These are phyloP conservation scores for Ophiostoma ips DNA, from an alignment of 2,329 filamentous ascomycete genomes.

Conservation along the genomic window DNA sequence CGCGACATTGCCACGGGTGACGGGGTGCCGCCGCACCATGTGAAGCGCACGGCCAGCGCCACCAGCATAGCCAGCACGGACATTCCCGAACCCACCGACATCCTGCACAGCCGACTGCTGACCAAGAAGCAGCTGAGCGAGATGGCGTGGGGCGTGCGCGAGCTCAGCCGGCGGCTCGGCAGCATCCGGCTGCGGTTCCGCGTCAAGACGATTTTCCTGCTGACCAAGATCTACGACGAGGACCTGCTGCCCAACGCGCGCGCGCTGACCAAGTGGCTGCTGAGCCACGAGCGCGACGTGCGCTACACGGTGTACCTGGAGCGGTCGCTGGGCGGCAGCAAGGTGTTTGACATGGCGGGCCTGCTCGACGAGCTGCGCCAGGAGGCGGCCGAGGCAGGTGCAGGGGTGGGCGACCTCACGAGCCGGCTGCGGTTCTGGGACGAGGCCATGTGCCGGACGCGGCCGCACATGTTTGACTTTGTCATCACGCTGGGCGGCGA, in stretches of 20 bases:
- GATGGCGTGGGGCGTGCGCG: conserved; percentile 91
- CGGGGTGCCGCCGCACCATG: background rate
- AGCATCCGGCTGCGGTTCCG: conserved; percentile 71
- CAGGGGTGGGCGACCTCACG: conserved; percentile 19
- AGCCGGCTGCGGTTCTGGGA: conserved; percentile 70
- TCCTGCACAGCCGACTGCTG: conserved; percentile 54
- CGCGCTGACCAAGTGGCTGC: conserved; percentile 66
- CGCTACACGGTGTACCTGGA: conserved; percentile 75
- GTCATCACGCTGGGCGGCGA: conserved; percentile 85
- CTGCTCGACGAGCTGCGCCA: conserved; percentile 47
- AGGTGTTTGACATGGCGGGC: conserved; percentile 58
- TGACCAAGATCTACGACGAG: conserved; percentile 86
- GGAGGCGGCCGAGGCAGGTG: conserved; percentile 23
- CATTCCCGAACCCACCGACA: conserved; percentile 28
- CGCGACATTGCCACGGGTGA: conserved; percentile 28
- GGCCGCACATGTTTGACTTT: conserved; percentile 86
- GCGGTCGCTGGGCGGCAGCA: conserved; percentile 55
- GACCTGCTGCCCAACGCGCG: conserved; percentile 64
- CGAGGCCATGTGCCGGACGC: conserved; percentile 57
- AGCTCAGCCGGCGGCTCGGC: conserved; percentile 73
- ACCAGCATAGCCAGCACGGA: conserved; percentile 15
- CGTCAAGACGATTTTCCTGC: conserved; percentile 69
- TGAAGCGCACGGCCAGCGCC: background rate
- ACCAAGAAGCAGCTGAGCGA: conserved; percentile 92
- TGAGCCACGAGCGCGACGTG: conserved; percentile 53